Conservation (phyloP, 805 yeast species). For the Cyberlindnera amylophila region DNA sequence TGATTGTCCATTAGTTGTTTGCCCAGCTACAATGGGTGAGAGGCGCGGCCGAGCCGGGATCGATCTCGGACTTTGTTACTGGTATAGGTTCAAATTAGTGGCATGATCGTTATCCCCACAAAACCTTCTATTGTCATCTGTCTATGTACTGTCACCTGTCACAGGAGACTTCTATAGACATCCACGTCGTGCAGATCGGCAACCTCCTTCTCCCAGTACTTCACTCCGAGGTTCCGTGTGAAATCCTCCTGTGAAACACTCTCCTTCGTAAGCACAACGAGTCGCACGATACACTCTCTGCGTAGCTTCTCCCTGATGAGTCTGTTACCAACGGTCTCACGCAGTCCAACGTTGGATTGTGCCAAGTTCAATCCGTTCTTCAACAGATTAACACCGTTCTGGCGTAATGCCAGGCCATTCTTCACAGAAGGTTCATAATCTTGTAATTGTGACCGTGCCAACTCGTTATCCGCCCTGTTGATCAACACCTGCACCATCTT, state of each 20-base stretch:
- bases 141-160: neutral
- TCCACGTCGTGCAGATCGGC: constrained; percentile 12
- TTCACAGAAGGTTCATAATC: constrained; percentile 13
- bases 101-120: no score
- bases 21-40: no score
- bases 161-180: neutral
- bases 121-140: no score
- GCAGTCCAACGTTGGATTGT: constrained; percentile 25
- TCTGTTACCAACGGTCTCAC: constrained; percentile 22
- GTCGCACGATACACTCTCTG: constrained; percentile 23
- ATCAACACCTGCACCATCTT: constrained; percentile 24
- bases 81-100: no score
- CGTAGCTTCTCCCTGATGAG: constrained; percentile 20
- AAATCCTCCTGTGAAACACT: constrained; percentile 16
- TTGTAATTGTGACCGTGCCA: constrained; percentile 11
- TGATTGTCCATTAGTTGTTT: no score
- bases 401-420: constrained; percentile 13
- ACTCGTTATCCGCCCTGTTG: constrained; percentile 26
- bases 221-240: constrained; percentile 20
- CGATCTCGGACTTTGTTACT: no score
- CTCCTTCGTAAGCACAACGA: constrained; percentile 21
- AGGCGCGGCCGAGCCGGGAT: no score
- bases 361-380: constrained; percentile 22
- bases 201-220: constrained; percentile 17
- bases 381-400: constrained; percentile 20